Evolutionary conservation across 208 protist genomes (phyloP).

Genomic region (Leptomonas pyrrhocoris): DNA sequence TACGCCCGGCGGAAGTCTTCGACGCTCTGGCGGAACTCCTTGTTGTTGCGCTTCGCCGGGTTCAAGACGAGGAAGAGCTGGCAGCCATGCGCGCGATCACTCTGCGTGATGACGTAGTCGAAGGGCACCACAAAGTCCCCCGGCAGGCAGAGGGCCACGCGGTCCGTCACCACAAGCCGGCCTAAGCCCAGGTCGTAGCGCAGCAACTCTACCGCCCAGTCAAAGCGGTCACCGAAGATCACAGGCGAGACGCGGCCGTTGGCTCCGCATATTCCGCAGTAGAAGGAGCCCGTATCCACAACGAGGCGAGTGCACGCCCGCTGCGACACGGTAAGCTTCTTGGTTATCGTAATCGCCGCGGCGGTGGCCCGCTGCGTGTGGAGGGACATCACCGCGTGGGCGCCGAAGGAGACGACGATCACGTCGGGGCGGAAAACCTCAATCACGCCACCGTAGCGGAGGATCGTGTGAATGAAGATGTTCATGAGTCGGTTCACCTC

Average conservation of each 20-base stretch:
- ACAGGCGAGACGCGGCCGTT: conserved; percentile 32
- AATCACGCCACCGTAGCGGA: conserved; percentile 45
- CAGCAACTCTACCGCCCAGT: conserved; percentile 30
- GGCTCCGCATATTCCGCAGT: conserved; percentile 68
- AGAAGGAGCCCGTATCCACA: conserved; percentile 69
- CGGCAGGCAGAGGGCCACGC: conserved; percentile 35
- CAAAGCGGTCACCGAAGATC: conserved; percentile 33
- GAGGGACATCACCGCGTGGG: conserved; percentile 53
- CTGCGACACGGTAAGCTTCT: conserved; percentile 44
- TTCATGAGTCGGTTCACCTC: conserved; percentile 43
- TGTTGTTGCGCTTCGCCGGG: conserved; percentile 12
- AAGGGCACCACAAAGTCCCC: conserved; percentile 29
- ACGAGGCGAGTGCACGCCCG: conserved; percentile 40
- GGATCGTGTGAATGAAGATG: conserved; percentile 24
- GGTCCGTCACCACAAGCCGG: conserved; percentile 33
- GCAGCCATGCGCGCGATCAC: conserved; percentile 22
- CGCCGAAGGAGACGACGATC: conserved; percentile 54
- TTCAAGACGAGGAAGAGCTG: conserved; percentile 46
- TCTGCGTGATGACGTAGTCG: conserved; percentile 38
- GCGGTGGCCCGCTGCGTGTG: conserved; percentile 61
- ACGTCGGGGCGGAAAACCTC: conserved; percentile 41
- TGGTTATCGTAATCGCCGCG: conserved; percentile 18
- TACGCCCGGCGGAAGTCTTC: conserved; percentile 27
- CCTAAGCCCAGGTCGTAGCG: conserved; percentile 16
- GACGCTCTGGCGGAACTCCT: conserved; percentile 20